Evolutionary conservation across 495 filamentous ascomycete genomes (phyloP), one percentile per base, ranked within the genome.

Genomic region (Entonaema liquescens): DNA sequence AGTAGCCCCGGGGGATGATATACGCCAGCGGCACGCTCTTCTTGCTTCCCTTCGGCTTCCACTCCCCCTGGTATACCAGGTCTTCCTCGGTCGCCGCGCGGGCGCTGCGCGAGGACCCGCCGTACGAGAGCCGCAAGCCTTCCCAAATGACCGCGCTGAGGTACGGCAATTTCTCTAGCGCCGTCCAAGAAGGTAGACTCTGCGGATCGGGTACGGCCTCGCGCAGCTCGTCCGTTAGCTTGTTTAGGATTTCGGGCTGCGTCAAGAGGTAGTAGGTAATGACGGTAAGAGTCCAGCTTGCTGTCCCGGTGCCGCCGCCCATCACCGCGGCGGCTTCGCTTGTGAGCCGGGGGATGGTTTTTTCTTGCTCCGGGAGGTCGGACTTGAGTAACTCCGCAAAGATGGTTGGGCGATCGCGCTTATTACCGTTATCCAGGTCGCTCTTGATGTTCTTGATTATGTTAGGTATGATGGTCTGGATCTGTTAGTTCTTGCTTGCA

Each of bases 241-340:
- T 74, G 0, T 31, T 11, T 4, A 79, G 38, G n/a, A 78, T 70
- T 0, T 62, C 6, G 0, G 77, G 77, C 31, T 80, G 78, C 12
- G 71, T 67, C 6, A 83, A 72, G 21, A 85, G 15, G 67, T 80
- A 71, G 59, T 77, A 84, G 19, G 79, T 79, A 5, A 76, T 65
- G 55, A 79, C 73, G 0, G 73, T 67, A 5, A 82, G 55, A 15
- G 83, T 78, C 49, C 77, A 79, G 7, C 78, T 80, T 1, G 80
- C 83, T 3, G 83, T 87, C 59, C 83, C 82, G 26, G 78, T 80
- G n/a, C 87, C 87, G 6, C 83, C 86, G 5, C 74, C 76, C 12
- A 87, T 69, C 2, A 88, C 57, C 5, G 76, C 70, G 25, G 77
- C 69, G 5, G 80, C 83, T 60, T 88, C 85, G 21, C 79, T 74